phyloP scores from a whole-genome alignment of 352 stramenopile genomes.

The Pythium graminicola region DNA sequence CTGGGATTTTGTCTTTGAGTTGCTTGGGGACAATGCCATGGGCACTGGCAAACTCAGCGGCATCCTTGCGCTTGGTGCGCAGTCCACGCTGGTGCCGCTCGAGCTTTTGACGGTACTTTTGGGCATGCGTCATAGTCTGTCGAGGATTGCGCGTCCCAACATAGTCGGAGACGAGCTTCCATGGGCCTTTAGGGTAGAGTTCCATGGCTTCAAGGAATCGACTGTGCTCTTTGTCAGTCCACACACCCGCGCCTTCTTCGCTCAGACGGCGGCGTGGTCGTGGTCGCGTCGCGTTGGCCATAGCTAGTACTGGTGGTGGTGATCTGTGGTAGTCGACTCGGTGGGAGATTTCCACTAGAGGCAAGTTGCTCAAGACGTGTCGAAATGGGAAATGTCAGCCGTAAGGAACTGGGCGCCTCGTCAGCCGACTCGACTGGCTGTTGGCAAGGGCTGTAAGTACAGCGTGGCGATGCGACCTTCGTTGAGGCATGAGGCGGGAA shows the following conservation, averaged over 20 bases:
- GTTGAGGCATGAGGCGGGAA: conserved; percentile 13
- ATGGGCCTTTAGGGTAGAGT: conserved; percentile 29
- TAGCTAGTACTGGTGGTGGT: neutral
- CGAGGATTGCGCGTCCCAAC: conserved; percentile 25
- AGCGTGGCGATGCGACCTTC: conserved; percentile 7
- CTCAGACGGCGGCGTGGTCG: conserved; percentile 17
- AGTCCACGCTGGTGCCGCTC: conserved; percentile 27
- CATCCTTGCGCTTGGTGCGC: conserved; percentile 17
- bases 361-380: neutral
- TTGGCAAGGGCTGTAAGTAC: neutral
- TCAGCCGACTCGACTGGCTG: conserved; percentile 8
- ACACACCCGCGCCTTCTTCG: conserved; percentile 22
- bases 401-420: neutral
- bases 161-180: conserved; percentile 32
- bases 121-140: conserved; percentile 29
- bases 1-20: neutral
- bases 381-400: conserved; percentile 15
- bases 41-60: conserved; percentile 5
- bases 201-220: conserved; percentile 33
- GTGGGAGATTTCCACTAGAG: neutral
- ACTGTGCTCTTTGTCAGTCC: conserved; percentile 30
- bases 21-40: conserved; percentile 1
- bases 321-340: neutral
- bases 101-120: conserved; percentile 32
- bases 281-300: conserved; percentile 13